Evolutionary conservation across 345 rosid species (phyloP), one percentile per base, ranked within the genome.

Genomic region (Rhodamnia rubescens): DNA sequence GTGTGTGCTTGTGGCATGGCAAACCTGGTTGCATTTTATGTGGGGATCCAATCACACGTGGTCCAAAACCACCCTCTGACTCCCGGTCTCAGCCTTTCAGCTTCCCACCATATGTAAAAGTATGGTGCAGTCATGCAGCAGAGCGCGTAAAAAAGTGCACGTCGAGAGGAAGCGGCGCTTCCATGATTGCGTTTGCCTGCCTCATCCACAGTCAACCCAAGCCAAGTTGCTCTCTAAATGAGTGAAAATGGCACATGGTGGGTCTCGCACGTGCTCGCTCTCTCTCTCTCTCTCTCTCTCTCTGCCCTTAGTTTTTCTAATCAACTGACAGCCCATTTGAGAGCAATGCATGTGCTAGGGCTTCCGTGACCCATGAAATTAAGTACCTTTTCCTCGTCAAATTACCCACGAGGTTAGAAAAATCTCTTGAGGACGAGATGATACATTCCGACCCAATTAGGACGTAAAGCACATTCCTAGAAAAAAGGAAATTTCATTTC

Each of bases 331-430:
- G 78, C 78, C 26, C 78, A 36, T 36, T 36, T 22, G 78, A 32
- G 78, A 69, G 24, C 26, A 69, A 69, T 69, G 78, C 44, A 18
- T 32, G 78, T 36, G 40, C 78, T 18, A 36, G 24, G 13, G 78
- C 78, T 69, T 36, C 24, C 0, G 11, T 9, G 0, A 8, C 78
- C 40, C 1, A 4, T 18, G 24, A 69, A 36, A 18, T 64, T 69
- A 16, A 8, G 78, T 36, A 69, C 24, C 2, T 69, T 27, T 32
- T 18, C 20, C 1, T 18, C 44, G 36, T 32, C 0, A 0, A 18
- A 15, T 61, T 61, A 29, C 74, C 42, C 16, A 7, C 75, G 3
- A 7, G 11, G 21, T 69, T 32, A 16, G 22, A 61, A 29, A 56
- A 61, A 29, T 61, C 42, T 64, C 75, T 64, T 1, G 8, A 16